A percentile compares a stretch with the other conserved stretches of the same genome.
Evolutionary conservation across 2,329 filamentous ascomycete species (phyloP).

Genomic region (Beauveria australis): DNA sequence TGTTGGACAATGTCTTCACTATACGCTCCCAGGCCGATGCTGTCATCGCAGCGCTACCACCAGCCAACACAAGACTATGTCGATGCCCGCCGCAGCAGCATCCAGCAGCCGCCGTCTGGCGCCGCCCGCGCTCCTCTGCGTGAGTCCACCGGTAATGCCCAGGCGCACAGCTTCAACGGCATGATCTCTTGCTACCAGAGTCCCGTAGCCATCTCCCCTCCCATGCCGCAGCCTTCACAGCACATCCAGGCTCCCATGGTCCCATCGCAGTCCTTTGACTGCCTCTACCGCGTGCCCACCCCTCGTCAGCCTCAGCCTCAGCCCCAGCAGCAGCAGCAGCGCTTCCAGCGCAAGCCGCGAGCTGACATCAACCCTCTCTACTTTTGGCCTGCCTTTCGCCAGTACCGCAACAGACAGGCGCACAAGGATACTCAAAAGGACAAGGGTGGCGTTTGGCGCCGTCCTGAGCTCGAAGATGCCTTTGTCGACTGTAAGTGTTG

Average conservation of each 20-base stretch:
- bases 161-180: conserved; percentile 33
- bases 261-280: conserved; percentile 39
- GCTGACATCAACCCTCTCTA: conserved; percentile 50
- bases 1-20: conserved; percentile 26
- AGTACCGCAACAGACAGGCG: conserved; percentile 57
- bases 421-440: conserved; percentile 54
- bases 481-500: conserved; percentile 54
- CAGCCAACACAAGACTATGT: conserved; percentile 38
- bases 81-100: conserved; percentile 35
- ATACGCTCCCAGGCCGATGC: conserved; percentile 36
- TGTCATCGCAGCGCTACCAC: conserved; percentile 44
- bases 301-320: conserved; percentile 27
- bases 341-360: conserved; percentile 27
- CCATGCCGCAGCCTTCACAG: conserved; percentile 21
- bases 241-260: conserved; percentile 44
- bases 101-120: conserved; percentile 13
- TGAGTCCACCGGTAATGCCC: conserved; percentile 45
- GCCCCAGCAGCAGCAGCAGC: conserved; percentile 24
- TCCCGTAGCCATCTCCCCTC: conserved; percentile 33
- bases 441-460: conserved; percentile 47
- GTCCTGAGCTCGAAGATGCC: conserved; percentile 52
- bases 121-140: conserved; percentile 37
- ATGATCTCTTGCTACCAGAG: conserved; percentile 37
- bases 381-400: conserved; percentile 53
- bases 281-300: conserved; percentile 29